phyloP scores from a whole-genome alignment of 306 rosid genomes.

The Sesbania bispinosa region DNA sequence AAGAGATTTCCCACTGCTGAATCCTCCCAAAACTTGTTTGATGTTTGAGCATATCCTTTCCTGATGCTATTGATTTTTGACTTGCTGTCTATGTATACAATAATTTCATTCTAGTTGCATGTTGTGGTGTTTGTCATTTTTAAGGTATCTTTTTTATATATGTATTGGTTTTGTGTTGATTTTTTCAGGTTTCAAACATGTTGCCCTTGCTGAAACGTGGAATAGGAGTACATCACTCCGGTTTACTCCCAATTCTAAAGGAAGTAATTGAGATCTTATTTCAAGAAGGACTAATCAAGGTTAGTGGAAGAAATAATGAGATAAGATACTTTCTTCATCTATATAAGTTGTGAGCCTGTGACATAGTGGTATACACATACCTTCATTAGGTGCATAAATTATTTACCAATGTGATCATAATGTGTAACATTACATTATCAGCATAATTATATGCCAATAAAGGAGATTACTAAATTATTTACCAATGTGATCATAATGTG shows the following conservation, averaged over 20 bases:
- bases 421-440: background rate
- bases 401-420: background rate
- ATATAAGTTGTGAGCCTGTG: background rate
- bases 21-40: background rate
- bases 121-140: conserved; percentile 12
- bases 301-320: conserved; percentile 35
- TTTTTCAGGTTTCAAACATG: conserved; percentile 76
- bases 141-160: background rate
- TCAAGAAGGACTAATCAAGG: conserved; percentile 98
- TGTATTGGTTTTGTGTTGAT: background rate
- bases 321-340: background rate
- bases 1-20: background rate
- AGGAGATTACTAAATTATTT: background rate
- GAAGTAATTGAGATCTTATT: conserved; percentile 94
- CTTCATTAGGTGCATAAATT: background rate
- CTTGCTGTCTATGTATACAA: background rate
- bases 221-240: conserved; percentile 98
- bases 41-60: background rate
- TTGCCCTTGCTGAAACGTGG: conserved; percentile 96
- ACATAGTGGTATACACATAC: background rate
- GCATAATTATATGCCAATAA: background rate
- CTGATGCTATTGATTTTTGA: too few species aligned
- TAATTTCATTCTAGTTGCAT: background rate
- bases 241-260: conserved; percentile 94
- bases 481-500: too few species aligned